Evolutionary conservation across 345 rosid genomes (phyloP), one percentile per base, ranked within the genome.

Genomic region (Euclidium syriacum): DNA sequence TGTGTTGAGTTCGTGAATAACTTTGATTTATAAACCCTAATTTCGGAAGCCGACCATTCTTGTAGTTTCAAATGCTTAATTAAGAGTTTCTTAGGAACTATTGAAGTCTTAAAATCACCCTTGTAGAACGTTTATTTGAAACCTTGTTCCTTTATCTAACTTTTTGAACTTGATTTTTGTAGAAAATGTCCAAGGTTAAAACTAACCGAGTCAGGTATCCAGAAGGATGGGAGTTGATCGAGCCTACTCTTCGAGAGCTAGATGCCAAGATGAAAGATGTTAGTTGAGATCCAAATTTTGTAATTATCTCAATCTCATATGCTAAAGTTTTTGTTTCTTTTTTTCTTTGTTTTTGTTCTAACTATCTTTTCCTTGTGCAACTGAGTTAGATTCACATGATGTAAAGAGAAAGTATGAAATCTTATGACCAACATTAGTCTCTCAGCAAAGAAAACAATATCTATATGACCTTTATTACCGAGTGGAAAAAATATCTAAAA

Each of bases 241-340:
- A 87, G 78, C 95, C 91, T 49, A 86, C 95, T 4, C 85, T 85
- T 19, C 75, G 79, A 19, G 90, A 80, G 33, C 70, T 80, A 2
- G 84, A 80, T 55, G 84, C 83, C 0, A 80, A 85, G 80, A 90
- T 83, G 97, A 78, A 88, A 77, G 95, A 90, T 92, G 95, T 83
- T 49, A 3, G 27, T 58, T 34, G 8, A n/a, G 12, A 22, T 9
- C 36, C 9, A 1, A 19, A 4, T 32, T 15, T 33, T 48, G 16
- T 5, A 44, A 12, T n/a, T 62, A 18, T 25, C n/a, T 30, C 20
- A 59, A 7, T 20, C 24, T 10, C 36, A 30, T 18, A 18, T 59
- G 19, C 49, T 43, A 4, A 6, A 30, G 16, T 67, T 38, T n/a
- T n/a, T 44, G 23, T 15, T 3, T 32, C 11, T 12, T 15, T 14